Evolutionary conservation across 345 rosid genomes (phyloP), one percentile per base, ranked within the genome.

Genomic region (Eucalyptus decipiens): DNA sequence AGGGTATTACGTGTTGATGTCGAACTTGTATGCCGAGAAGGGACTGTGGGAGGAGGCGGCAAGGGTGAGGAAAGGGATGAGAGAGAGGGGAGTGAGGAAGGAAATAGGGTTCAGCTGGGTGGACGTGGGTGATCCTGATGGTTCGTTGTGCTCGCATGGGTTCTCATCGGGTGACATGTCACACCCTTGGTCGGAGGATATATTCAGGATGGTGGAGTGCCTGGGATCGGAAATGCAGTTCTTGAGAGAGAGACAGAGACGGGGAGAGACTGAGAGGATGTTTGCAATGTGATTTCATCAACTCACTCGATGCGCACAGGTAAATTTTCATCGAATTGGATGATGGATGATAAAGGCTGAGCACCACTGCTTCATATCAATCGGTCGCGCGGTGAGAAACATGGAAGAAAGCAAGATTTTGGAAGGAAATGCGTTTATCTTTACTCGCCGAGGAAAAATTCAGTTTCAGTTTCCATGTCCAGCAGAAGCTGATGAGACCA

Each of bases 31-130:
- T 89, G 99, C 99, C 69, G 97, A 95, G 93, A 95, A 88, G 87
- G 97, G 97, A 43, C 89, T 89, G 58, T 97, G 99, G 99, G 99
- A 95, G 56, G 94, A 93, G 88, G 98, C 91, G 30, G 96, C 96
- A 11, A 92, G 91, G 76, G 16, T 95, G 40, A 91, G 99, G 90
- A 96, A 81, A 91, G 89, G 90, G 88, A 97, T 96, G 98, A 95
- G 96, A 92, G 93, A 90, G 91, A 95, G 90, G 89, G 96, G 97
- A 87, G 97, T 97, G 52, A 96, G 89, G 94, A 97, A 97, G 93
- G 98, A 96, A 90, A 92, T 92, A 47, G 99, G 99, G 49, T 92
- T 91, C 88, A 97, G 99, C 91, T 94, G 99, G 99, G 96, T 93
- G 86, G 99, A 97, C 91, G 92, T 94, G 76, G 93, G 91, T 89